Evolutionary conservation across 768 basidiomycete genomes (phyloP).

Genomic region (Chalciporus pseudorubinellus): DNA sequence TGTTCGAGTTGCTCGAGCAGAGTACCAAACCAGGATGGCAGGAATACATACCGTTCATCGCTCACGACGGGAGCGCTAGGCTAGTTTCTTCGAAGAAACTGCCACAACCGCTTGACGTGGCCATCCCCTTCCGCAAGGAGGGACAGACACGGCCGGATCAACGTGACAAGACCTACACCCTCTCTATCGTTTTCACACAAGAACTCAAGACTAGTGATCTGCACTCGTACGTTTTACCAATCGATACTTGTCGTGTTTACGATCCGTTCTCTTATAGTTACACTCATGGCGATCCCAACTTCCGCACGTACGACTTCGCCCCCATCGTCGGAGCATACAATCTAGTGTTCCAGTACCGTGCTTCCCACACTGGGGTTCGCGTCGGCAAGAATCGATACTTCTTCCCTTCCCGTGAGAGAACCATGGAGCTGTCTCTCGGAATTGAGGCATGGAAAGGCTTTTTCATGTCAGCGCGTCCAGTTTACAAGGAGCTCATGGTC

Average conservation of each 20-base stretch:
- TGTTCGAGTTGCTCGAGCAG: conserved; percentile 44
- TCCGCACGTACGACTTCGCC: conserved; percentile 38
- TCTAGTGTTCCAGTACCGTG: conserved; percentile 43
- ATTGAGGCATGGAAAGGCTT: conserved; percentile 48
- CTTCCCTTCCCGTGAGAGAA: conserved; percentile 35
- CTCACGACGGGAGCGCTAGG: conserved; percentile 43
- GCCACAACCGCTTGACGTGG: conserved; percentile 35
- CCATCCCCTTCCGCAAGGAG: conserved; percentile 39
- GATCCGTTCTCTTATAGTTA: conserved; percentile 31
- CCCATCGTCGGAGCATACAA: conserved; percentile 48
- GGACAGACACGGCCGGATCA: conserved; percentile 35
- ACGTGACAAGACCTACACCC: conserved; percentile 34
- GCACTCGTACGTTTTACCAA: conserved; percentile 29
- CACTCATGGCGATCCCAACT: conserved; percentile 36
- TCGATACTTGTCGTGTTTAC: background rate
- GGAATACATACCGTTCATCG: conserved; percentile 31
- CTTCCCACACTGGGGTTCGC: conserved; percentile 42
- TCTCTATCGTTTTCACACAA: conserved; percentile 34
- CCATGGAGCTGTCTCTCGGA: conserved; percentile 33
- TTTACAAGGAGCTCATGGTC: conserved; percentile 48
- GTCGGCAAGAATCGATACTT: conserved; percentile 53
- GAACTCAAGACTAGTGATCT: conserved; percentile 33
- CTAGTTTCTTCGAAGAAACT: conserved; percentile 41
- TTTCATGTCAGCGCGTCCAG: conserved; percentile 50
- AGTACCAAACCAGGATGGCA: conserved; percentile 37